Conservation (phyloP, 768 basidiomycete species). For the Boletus edulis region DNA sequence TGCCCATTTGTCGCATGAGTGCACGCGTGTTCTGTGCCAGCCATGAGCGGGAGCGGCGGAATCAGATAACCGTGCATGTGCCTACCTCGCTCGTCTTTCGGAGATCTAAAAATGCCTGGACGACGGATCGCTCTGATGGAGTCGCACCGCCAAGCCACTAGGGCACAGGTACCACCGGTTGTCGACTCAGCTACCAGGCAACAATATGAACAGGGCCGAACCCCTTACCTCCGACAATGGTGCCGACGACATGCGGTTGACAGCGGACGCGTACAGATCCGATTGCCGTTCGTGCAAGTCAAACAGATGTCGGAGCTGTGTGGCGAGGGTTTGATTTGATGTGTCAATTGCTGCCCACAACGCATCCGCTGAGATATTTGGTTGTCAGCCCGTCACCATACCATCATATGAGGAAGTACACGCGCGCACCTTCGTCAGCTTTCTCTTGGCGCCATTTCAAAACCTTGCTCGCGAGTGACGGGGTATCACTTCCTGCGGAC, state of each 20-base stretch:
- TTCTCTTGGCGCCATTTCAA: constrained; percentile 82
- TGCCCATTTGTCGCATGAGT: constrained; percentile 85
- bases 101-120: constrained; percentile 56
- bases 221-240: constrained; percentile 51
- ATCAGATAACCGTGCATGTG: not conserved
- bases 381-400: not conserved
- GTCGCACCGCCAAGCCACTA: constrained; percentile 44
- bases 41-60: not conserved
- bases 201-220: constrained; percentile 13
- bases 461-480: constrained; percentile 89
- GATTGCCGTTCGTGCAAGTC: constrained; percentile 47
- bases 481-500: constrained; percentile 94
- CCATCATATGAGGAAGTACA: not conserved
- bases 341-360: constrained; percentile 66
- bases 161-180: not conserved
- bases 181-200: not conserved
- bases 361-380: constrained; percentile 44
- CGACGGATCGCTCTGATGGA: constrained; percentile 31
- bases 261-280: constrained; percentile 49
- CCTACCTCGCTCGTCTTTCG: constrained; percentile 58
- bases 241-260: constrained; percentile 61
- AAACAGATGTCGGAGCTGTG: constrained; percentile 50
- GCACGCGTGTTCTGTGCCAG: constrained; percentile 61
- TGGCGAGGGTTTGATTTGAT: constrained; percentile 58
- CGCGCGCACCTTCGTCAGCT: constrained; percentile 46